Evolutionary conservation across 2,329 filamentous ascomycete species (phyloP).

Genomic region (Sarocladium strictum): DNA sequence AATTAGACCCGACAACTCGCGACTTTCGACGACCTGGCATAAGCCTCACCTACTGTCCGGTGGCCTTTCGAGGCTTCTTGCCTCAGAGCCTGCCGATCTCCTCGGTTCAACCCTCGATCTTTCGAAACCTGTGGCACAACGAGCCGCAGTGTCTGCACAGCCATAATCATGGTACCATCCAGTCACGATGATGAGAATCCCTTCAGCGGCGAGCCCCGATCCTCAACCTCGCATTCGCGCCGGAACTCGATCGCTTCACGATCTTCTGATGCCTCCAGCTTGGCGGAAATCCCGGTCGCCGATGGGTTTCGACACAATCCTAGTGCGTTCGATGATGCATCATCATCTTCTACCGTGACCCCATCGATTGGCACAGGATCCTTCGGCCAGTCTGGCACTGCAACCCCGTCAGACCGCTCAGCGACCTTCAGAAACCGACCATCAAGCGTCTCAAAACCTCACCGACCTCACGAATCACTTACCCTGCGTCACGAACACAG

Average conservation of each 20-base stretch:
- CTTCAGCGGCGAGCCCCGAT: slow-evolving; percentile 22
- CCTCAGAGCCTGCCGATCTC: slow-evolving; percentile 1
- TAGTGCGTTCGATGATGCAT: neutral
- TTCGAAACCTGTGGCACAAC: neutral
- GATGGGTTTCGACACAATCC: slow-evolving; percentile 43
- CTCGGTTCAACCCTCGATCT: neutral
- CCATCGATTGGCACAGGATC: slow-evolving; percentile 16
- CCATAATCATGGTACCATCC: neutral
- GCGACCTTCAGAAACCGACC: slow-evolving; percentile 29
- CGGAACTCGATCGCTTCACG: slow-evolving; percentile 5
- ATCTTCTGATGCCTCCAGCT: slow-evolving; percentile 36
- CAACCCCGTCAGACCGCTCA: neutral
- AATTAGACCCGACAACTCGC: neutral
- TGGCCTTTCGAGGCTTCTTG: slow-evolving; percentile 7
- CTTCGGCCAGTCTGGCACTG: slow-evolving; percentile 15
- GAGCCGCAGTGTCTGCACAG: neutral
- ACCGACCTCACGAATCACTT: slow-evolving; percentile 41
- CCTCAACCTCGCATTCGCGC: slow-evolving; percentile 28
- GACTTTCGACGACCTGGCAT: neutral
- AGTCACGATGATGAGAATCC: neutral
- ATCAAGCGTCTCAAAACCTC: slow-evolving; percentile 52
- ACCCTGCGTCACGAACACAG: slow-evolving; percentile 45
- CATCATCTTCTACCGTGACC: slow-evolving; percentile 16
- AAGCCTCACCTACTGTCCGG: slow-evolving; percentile 2
- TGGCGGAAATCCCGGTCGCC: slow-evolving; percentile 44